Conservation (phyloP, 768 basidiomycete species). For the Steccherinum ochraceum region DNA sequence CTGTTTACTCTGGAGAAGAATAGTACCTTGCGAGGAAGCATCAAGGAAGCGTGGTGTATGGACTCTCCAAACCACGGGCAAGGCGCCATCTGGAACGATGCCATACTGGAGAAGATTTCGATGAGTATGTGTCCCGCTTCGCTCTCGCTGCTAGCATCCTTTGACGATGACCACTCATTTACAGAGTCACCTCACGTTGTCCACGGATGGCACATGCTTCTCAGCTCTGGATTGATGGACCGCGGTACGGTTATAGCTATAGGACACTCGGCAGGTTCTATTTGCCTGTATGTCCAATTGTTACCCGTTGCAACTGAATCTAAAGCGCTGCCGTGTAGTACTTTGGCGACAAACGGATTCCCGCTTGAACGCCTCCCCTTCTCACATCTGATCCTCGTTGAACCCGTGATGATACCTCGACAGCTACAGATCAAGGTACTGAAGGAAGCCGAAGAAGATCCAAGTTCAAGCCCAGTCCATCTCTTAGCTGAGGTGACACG, state of each 20-base stretch:
- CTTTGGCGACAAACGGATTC: neutral
- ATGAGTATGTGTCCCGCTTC: neutral
- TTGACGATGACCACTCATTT: neutral
- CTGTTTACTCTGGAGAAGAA: neutral
- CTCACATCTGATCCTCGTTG: slow-evolving; percentile 7
- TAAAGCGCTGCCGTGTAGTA: neutral
- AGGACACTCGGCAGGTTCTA: slow-evolving; percentile 51
- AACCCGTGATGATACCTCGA: slow-evolving; percentile 9
- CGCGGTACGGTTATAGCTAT: slow-evolving; percentile 43
- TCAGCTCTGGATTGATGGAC: slow-evolving; percentile 39
- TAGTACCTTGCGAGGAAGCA: neutral
- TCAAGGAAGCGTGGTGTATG: slow-evolving; percentile 5
- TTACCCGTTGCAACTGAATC: neutral
- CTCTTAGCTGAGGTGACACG: neutral
- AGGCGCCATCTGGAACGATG: slow-evolving; percentile 5
- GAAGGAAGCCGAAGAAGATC: too few species aligned
- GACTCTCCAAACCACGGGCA: slow-evolving; percentile 10
- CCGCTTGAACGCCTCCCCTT: slow-evolving; percentile 1
- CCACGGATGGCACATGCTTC: slow-evolving; percentile 40
- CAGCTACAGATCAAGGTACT: neutral
- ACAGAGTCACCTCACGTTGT: slow-evolving; percentile 5
- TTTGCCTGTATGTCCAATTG: slow-evolving; percentile 31
- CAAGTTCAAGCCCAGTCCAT: neutral
- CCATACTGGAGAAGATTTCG: neutral
- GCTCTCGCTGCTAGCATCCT: neutral